Base-by-base conservation (phyloP, 2,329 filamentous ascomycete genomes). In the Trichoderma sp. region DNA sequence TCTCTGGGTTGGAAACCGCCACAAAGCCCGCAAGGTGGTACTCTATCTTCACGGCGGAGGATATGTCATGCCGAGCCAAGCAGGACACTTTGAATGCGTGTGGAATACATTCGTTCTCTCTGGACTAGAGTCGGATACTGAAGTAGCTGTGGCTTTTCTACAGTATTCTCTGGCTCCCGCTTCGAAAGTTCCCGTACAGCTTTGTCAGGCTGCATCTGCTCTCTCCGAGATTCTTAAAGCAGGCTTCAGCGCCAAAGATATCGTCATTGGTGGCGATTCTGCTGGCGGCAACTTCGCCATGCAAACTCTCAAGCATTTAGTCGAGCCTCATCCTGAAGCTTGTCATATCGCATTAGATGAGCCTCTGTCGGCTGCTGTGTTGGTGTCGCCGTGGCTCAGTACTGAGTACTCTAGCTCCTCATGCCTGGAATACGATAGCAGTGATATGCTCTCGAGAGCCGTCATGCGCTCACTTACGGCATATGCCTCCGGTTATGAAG, bases 181-280 rank as follows among this genome's bases (percentile, higher is more conserved):
- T 3, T 79, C 75, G 4, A 61, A 70, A n/a, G 79, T 79, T 28
- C 81, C 81, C 1, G 71, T 71, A 0, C 81, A 81, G 36, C 75
- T 83, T 12, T 70, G 62, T 4, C 80, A 83, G 71, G 80, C 79
- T 1, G 76, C 73, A 14, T 77, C 76, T 3, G 81, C 78, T 2
- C 76, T 83, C 6, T 74, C 75, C 1, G 75, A 77, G n/a, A 56
- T 83, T 1, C 73, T 82, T 1, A 72, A 74, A 0, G 72, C 75
- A 1, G 82, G 81, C 4, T 72, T 81, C 58, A 53, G 53, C 6
- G 77, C 81, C 0, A 67, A 73, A 2, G 75, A 82, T 63, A 74
- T 83, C 12, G 73, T 81, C 60, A 66, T 83, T 9, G 81, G 81
- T 4, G 81, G 81, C 3, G 81, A 83, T 64, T 82, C 81, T 12